phyloP scores from a whole-genome alignment of 2,329 filamentous ascomycete genomes.

The Dactylonectria macrodidyma region DNA sequence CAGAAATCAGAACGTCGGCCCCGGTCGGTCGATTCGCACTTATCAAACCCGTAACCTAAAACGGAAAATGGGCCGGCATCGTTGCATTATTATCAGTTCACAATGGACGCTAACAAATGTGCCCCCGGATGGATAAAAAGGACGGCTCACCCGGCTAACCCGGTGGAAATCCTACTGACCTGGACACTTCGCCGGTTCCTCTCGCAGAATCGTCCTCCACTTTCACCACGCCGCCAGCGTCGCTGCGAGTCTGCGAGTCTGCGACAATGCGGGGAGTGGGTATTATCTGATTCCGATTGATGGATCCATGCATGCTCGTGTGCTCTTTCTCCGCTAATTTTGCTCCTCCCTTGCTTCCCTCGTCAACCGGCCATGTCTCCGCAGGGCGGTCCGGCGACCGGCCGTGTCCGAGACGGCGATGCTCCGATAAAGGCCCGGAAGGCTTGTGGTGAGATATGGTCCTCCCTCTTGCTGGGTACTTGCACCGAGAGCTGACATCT shows the following conservation, averaged over 20 bases:
- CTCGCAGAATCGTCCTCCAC: neutral
- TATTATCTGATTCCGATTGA: neutral
- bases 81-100: neutral
- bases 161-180: neutral
- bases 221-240: neutral
- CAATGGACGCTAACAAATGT: neutral
- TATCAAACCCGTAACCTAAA: neutral
- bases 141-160: neutral
- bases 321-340: neutral
- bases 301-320: neutral
- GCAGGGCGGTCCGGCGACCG: neutral
- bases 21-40: neutral
- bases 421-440: conserved; percentile 14
- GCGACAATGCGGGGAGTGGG: neutral
- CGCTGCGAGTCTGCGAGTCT: too few relatives aligned
- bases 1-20: neutral
- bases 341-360: neutral
- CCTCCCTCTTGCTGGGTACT: neutral
- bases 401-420: neutral
- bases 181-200: neutral
- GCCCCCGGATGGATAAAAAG: neutral
- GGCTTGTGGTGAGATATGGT: conserved; percentile 14
- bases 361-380: conserved; percentile 7
- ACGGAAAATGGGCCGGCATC: neutral
- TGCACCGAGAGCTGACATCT: neutral